phyloP scores from a whole-genome alignment of 2,329 filamentous ascomycete genomes.

The Stachybotrys chlorohalonatus region DNA sequence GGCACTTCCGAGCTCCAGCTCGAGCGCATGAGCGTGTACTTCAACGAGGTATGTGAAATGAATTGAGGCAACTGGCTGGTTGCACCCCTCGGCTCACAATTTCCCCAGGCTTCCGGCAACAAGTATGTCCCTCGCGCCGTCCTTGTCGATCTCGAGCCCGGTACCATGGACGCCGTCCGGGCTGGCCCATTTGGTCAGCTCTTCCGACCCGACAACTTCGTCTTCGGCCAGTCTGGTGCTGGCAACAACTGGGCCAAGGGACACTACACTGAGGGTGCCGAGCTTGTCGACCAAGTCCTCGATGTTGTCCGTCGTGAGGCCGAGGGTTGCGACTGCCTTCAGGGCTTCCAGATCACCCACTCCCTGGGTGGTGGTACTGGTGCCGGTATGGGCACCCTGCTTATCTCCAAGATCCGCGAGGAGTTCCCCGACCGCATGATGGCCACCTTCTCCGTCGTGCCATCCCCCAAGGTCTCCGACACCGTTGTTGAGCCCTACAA shows the following conservation, averaged over 20 bases:
- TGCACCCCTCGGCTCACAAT: slow-evolving; percentile 4
- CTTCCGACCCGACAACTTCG: slow-evolving; percentile 99
- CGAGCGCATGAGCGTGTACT: slow-evolving; percentile 99
- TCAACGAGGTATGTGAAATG: slow-evolving; percentile 56
- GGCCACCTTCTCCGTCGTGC: slow-evolving; percentile 98
- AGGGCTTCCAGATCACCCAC: slow-evolving; percentile 99
- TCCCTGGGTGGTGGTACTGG: slow-evolving; percentile 99
- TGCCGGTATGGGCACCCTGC: slow-evolving; percentile 98
- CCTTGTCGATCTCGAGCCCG: slow-evolving; percentile 97
- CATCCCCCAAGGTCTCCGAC: slow-evolving; percentile 98
- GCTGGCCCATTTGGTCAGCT: slow-evolving; percentile 97
- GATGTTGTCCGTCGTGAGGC: slow-evolving; percentile 98
- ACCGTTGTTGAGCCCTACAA: slow-evolving; percentile 99
- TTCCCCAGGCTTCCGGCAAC: slow-evolving; percentile 71
- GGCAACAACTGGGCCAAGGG: slow-evolving; percentile 99
- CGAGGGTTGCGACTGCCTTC: slow-evolving; percentile 97
- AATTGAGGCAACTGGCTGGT: neutral
- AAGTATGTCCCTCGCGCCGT: slow-evolving; percentile 99
- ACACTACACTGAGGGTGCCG: slow-evolving; percentile 99
- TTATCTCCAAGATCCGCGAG: slow-evolving; percentile 99
- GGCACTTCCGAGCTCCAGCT: slow-evolving; percentile 97
- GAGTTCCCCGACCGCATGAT: slow-evolving; percentile 99
- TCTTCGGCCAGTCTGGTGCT: slow-evolving; percentile 98
- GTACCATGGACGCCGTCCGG: slow-evolving; percentile 99
- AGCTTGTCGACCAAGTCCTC: slow-evolving; percentile 95